Evolutionary conservation across 2,329 filamentous ascomycete species (phyloP).

Genomic region (Arachnopeziza araneosa): DNA sequence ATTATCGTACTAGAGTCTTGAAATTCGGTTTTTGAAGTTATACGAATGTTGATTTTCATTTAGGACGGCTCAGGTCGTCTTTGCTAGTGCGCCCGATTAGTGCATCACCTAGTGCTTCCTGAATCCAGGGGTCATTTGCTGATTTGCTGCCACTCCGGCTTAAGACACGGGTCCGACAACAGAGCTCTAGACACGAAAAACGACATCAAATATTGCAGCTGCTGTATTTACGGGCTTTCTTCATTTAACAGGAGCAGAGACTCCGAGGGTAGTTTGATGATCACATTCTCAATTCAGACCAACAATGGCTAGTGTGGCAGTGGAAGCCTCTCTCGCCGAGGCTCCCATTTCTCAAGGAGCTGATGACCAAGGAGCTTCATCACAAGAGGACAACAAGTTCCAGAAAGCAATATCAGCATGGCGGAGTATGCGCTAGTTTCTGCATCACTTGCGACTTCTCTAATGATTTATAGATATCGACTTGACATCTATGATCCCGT

Average conservation of each 20-base stretch:
- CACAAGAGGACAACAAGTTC: slow-evolving; percentile 75
- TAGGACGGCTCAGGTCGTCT: too few relatives aligned
- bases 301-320: slow-evolving; percentile 27
- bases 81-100: too few relatives aligned
- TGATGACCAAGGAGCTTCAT: slow-evolving; percentile 14
- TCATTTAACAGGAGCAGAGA: neutral
- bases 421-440: slow-evolving; percentile 61
- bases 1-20: too few relatives aligned
- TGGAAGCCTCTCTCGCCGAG: slow-evolving; percentile 21
- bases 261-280: neutral
- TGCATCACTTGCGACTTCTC: slow-evolving; percentile 5
- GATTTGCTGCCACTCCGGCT: neutral
- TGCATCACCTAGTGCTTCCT: too few relatives aligned
- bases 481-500: slow-evolving; percentile 74
- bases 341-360: slow-evolving; percentile 9
- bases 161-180: neutral
- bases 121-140: neutral
- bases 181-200: neutral
- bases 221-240: neutral
- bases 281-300: neutral
- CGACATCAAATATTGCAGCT: neutral
- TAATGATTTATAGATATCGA: slow-evolving; percentile 63
- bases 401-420: slow-evolving; percentile 93
- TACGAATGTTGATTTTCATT: too few relatives aligned
- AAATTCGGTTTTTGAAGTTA: too few relatives aligned